These are phyloP conservation scores for Entomortierella chlamydospora DNA, from an alignment of 192 early-diverging fungal genomes.

Conservation along the genomic window DNA sequence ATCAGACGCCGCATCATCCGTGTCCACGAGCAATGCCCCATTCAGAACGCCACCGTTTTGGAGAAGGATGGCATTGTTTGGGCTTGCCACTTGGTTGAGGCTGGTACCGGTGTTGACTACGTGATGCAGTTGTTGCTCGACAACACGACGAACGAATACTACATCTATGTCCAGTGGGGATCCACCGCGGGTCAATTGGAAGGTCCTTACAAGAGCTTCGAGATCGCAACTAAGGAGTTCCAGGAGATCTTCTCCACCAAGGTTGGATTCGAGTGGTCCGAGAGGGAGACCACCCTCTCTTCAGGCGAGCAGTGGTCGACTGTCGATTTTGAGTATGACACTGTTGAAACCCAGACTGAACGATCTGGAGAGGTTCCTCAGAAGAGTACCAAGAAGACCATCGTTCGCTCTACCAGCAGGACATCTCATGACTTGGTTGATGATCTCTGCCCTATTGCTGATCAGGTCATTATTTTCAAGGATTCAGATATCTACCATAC, in stretches of 20 bases:
- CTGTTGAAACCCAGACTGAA: constrained; percentile 18
- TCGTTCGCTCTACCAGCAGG: background rate
- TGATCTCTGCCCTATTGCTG: constrained; percentile 16
- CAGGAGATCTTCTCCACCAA: constrained; percentile 38
- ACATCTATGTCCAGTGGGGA: constrained; percentile 54
- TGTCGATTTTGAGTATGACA: constrained; percentile 44
- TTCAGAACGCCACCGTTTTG: constrained; percentile 38
- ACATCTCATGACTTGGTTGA: constrained; percentile 23
- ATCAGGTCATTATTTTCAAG: constrained; percentile 19
- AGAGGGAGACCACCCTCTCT: constrained; percentile 16
- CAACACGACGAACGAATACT: constrained; percentile 36
- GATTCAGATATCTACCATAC: constrained; percentile 28
- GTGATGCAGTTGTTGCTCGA: constrained; percentile 44
- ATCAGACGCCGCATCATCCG: constrained; percentile 40
- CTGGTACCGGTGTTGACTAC: constrained; percentile 44
- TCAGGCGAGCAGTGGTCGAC: constrained; percentile 26
- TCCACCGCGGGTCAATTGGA: constrained; percentile 37
- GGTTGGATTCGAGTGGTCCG: constrained; percentile 38
- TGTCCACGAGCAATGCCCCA: constrained; percentile 21
- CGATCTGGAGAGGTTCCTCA: constrained; percentile 1
- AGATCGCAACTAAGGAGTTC: constrained; percentile 34
- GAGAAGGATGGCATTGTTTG: constrained; percentile 37
- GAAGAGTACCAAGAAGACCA: background rate
- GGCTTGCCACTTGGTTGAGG: constrained; percentile 47
- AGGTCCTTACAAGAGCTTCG: constrained; percentile 37